Conservation (phyloP, 768 basidiomycete genomes). For the Sistotremastrum niveocremeum region DNA sequence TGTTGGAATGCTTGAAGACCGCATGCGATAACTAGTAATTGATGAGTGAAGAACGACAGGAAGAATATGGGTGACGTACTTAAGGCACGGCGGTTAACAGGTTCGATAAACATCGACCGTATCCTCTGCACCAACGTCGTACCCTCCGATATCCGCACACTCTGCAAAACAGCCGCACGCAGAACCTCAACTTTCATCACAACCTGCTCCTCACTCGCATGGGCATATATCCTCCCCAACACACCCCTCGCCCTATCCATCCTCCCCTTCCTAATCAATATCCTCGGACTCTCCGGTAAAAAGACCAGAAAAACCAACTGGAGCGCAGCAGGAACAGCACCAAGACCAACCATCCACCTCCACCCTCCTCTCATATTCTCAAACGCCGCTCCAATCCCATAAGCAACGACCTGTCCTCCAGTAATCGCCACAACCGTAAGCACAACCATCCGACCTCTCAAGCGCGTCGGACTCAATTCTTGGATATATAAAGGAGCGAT, state of each 20-base stretch:
- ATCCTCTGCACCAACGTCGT: constrained; percentile 48
- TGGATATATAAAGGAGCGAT: constrained; percentile 76
- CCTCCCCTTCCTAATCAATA: constrained; percentile 45
- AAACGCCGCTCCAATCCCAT: constrained; percentile 59
- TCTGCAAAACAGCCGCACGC: constrained; percentile 43
- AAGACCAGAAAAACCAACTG: constrained; percentile 49
- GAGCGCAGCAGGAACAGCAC: constrained; percentile 51
- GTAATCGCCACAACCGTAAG: constrained; percentile 78
- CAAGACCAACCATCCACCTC: constrained; percentile 77
- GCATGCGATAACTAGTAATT: constrained; percentile 47
- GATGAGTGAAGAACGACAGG: background rate
- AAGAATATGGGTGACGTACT: constrained; percentile 26
- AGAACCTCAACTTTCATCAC: constrained; percentile 55
- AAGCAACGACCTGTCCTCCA: constrained; percentile 66
- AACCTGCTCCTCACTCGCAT: constrained; percentile 49
- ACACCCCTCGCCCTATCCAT: constrained; percentile 37
- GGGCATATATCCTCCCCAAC: constrained; percentile 55
- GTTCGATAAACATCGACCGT: constrained; percentile 38
- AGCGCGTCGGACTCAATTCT: constrained; percentile 62
- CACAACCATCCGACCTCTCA: constrained; percentile 67
- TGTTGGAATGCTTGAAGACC: constrained; percentile 79
- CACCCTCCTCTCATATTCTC: constrained; percentile 48
- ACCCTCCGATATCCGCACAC: constrained; percentile 44
- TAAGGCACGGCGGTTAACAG: constrained; percentile 54
- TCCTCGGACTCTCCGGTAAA: constrained; percentile 68